Base-by-base conservation (phyloP, 2,329 filamentous ascomycete genomes). In the Cordyceps pruinosa region DNA sequence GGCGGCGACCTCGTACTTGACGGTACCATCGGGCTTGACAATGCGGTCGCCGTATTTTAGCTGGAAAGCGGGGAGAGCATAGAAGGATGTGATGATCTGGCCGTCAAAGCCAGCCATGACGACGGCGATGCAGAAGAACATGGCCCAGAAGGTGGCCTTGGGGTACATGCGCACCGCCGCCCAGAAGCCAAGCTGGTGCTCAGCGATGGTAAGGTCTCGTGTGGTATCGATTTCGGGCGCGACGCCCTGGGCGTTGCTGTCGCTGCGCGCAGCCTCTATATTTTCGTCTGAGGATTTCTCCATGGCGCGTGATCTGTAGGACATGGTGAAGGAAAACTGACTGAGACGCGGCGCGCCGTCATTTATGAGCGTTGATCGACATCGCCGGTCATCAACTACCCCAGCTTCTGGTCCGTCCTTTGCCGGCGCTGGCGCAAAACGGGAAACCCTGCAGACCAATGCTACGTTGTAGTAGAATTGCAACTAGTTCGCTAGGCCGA, bases 1-100 rank as follows among this genome's bases (percentile, higher is more conserved):
- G 0, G 76, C 73, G 2, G 73, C 66, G 35, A 82, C 67, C 60
- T 79, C 66, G 55, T 66, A 72, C 34, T 84, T 77, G 54, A 51
- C 35, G 25, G 50, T 83, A 64, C 77, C 78, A 19, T 79, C 56
- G 15, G 45, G 17, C 21, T 57, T 37, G 8, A 55, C 61, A 19
- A 64, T 55, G 26, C 51, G 44, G 34, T 61, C 57, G 41, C 72
- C 72, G 48, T 71, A 76, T 25, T 59, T 68, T 57, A 56, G 63
- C 32, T 61, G 64, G 56, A 65, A 72, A 59, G 51, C 69, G 17
- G 59, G 70, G 54, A 70, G 69, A 17, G 66, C 72, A 56, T 69
- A 74, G 56, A 75, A 72, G 5, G 70, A 72, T n/a, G 66, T 68
- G 58, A 74, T 65, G 2, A 75, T 65, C 26, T 70, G 70, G 4